Percentiles rank a stretch among this genome's conserved stretches.
Conservation (phyloP, 208 protist genomes). For the Pavlovales sp. region DNA sequence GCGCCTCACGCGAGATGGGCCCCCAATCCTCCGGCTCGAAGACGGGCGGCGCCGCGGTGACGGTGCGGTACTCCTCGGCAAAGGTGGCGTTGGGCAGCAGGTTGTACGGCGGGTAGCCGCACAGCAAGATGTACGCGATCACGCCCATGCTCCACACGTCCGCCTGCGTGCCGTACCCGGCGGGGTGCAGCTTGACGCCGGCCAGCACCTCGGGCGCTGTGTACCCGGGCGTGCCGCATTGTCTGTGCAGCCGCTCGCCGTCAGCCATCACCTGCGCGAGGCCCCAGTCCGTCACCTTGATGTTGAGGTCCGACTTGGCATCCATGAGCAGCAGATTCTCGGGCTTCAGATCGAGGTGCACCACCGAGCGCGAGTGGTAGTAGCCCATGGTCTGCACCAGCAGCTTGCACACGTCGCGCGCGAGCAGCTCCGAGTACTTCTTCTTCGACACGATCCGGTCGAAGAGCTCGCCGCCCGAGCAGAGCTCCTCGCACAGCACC, state of each 20-base stretch:
- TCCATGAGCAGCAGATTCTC: conserved; percentile 15
- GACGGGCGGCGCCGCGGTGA: not conserved
- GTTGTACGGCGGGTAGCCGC: conserved; percentile 33
- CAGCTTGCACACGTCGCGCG: not conserved
- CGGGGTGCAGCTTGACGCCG: not conserved
- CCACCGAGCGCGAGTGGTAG: not conserved
- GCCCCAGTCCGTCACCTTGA: conserved; percentile 25
- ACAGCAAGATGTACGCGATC: conserved; percentile 41
- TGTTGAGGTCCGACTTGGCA: not conserved
- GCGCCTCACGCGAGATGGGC: conserved; percentile 18
- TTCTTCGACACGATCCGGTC: conserved; percentile 8
- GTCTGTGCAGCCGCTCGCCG: not conserved
- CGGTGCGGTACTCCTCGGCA: not conserved
- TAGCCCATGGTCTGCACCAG: not conserved
- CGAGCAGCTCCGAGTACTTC: conserved; percentile 1
- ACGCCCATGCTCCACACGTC: conserved; percentile 23
- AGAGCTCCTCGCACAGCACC: conserved; percentile 20
- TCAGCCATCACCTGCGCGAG: conserved; percentile 21
- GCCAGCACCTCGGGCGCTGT: conserved; percentile 31
- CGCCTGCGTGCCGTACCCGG: conserved; percentile 33
- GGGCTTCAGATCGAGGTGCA: conserved; percentile 21
- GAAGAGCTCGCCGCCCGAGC: conserved; percentile 28
- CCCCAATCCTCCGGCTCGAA: conserved; percentile 24
- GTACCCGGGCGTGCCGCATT: conserved; percentile 37
- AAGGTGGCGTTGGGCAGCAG: not conserved